Conservation (phyloP, 2,329 filamentous ascomycete species). For the Fusarium metavorans region DNA sequence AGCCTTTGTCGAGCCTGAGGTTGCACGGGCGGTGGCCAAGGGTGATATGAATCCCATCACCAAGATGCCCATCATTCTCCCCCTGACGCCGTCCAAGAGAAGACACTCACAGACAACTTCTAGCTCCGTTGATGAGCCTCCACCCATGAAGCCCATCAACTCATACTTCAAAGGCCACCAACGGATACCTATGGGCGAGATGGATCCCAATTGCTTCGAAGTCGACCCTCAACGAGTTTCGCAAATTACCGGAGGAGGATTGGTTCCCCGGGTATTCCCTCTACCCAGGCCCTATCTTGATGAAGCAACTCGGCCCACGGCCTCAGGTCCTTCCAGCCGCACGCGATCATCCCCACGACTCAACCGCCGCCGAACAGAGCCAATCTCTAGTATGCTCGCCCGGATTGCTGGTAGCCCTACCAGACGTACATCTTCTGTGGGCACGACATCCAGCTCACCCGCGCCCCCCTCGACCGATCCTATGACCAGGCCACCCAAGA, state of each 20-base stretch:
- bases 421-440: slow-evolving; percentile 23
- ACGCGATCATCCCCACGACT: slow-evolving; percentile 54
- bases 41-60: slow-evolving; percentile 93
- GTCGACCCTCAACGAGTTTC: slow-evolving; percentile 62
- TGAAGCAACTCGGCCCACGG: slow-evolving; percentile 42
- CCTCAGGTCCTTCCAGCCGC: slow-evolving; percentile 19
- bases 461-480: slow-evolving; percentile 36
- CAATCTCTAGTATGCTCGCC: slow-evolving; percentile 59
- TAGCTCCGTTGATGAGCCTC: slow-evolving; percentile 40
- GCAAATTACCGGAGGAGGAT: slow-evolving; percentile 61
- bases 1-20: slow-evolving; percentile 72
- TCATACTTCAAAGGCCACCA: slow-evolving; percentile 64
- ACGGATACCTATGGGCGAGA: slow-evolving; percentile 70
- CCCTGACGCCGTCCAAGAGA: slow-evolving; percentile 56
- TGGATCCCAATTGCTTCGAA: slow-evolving; percentile 72
- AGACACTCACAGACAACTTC: slow-evolving; percentile 53
- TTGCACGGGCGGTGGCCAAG: slow-evolving; percentile 79
- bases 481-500: slow-evolving; percentile 64
- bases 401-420: slow-evolving; percentile 39
- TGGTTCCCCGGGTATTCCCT: slow-evolving; percentile 68
- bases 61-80: slow-evolving; percentile 71
- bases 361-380: slow-evolving; percentile 65
- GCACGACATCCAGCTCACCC: slow-evolving; percentile 20
- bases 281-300: slow-evolving; percentile 69
- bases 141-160: slow-evolving; percentile 63